Evolutionary conservation across 1,139 yeast genomes (phyloP).

Genomic region (Kodamaea sp.): DNA sequence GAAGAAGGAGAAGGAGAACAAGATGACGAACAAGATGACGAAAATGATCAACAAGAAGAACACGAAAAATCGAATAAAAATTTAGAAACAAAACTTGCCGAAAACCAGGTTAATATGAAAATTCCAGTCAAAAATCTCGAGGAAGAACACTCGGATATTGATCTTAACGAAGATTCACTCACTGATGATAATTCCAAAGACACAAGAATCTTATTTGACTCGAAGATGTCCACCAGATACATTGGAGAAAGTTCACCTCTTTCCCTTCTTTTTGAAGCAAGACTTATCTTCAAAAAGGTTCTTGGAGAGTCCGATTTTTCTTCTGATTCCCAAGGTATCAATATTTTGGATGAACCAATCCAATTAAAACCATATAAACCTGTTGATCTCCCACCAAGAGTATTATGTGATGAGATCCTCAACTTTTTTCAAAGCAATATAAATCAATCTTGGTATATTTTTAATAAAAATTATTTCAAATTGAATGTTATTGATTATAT

Average conservation of each 20-base stretch:
- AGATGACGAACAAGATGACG: too few relatives aligned
- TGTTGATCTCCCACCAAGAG: slow-evolving; percentile 15
- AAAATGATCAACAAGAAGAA: too few relatives aligned
- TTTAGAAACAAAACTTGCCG: too few relatives aligned
- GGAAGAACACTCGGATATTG: background rate
- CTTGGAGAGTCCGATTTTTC: slow-evolving; percentile 15
- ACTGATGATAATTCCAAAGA: slow-evolving; percentile 16
- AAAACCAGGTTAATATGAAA: too few relatives aligned
- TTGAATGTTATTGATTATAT: slow-evolving; percentile 13
- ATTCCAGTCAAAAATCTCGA: background rate
- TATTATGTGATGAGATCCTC: slow-evolving; percentile 12
- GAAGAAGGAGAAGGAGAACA: background rate
- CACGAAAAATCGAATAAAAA: too few relatives aligned
- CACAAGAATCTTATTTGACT: slow-evolving; percentile 19
- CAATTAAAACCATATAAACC: slow-evolving; percentile 10
- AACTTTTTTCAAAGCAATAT: slow-evolving; percentile 17
- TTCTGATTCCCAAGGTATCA: slow-evolving; percentile 15
- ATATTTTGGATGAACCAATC: slow-evolving; percentile 18
- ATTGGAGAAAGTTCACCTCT: slow-evolving; percentile 29
- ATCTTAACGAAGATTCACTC: background rate
- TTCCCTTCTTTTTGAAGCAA: slow-evolving; percentile 22
- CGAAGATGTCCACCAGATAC: slow-evolving; percentile 22
- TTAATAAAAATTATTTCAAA: slow-evolving; percentile 28
- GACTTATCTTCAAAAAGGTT: slow-evolving; percentile 19
- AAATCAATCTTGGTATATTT: slow-evolving; percentile 20